Conservation (phyloP, 208 protist species). For the Acanthamoeba castellanii region DNA sequence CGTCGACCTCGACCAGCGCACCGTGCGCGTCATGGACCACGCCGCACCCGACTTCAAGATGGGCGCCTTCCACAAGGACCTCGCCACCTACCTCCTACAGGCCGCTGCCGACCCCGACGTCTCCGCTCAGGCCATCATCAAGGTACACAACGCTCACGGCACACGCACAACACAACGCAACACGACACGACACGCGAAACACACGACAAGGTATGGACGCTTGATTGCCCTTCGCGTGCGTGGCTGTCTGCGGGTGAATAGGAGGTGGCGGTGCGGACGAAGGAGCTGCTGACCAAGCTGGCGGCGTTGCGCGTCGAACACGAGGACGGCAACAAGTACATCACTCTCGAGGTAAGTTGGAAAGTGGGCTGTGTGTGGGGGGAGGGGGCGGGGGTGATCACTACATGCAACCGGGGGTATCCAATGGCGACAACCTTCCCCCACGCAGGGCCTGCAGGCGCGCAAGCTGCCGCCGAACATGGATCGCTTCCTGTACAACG, state of each 20-base stretch:
- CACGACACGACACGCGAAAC: too few species aligned
- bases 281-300: constrained; percentile 53
- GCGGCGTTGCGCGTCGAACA: constrained; percentile 40
- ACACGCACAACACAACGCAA: too few species aligned
- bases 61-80: constrained; percentile 68
- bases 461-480: constrained; percentile 72
- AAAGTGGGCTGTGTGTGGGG: too few species aligned
- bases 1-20: constrained; percentile 24
- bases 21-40: not conserved
- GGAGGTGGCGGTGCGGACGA: constrained; percentile 62
- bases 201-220: too few species aligned
- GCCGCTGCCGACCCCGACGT: constrained; percentile 64
- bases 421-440: too few species aligned
- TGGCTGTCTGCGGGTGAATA: too few species aligned
- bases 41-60: constrained; percentile 50
- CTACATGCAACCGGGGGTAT: too few species aligned
- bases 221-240: too few species aligned
- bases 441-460: constrained; percentile 33
- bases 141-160: not conserved
- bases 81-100: constrained; percentile 55
- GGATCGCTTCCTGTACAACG: constrained; percentile 69
- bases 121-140: constrained; percentile 15
- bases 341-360: constrained; percentile 68
- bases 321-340: constrained; percentile 71
- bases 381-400: too few species aligned